Evolutionary conservation across 768 basidiomycete genomes (phyloP), one percentile per base, ranked within the genome.

Genomic region (Macrolepiota fuliginosa): DNA sequence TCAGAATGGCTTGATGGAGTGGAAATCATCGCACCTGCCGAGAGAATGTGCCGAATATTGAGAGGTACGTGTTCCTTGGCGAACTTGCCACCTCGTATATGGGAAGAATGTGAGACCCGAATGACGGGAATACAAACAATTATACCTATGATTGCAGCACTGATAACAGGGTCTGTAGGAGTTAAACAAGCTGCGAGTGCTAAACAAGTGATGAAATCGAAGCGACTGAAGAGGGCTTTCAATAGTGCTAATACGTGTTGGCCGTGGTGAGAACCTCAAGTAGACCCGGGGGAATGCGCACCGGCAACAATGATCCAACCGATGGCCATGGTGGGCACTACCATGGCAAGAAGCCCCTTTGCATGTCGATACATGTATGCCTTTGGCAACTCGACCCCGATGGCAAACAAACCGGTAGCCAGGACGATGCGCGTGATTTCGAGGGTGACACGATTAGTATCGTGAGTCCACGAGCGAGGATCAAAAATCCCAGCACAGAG

Each of bases 101-200:
- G 49, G 35, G 51, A 40, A 63, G 40, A 27, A 13, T 1, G 11
- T 15, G 45, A 13, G 46, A 40, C n/a, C 12, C 3, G 55, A 6
- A 45, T 45, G 22, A 32, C 22, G 27, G 13, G 3, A 19, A 19
- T 13, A 24, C 24, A 9, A 27, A 49, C 22, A 49, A 4, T 70
- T 81, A 35, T 55, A 84, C 89, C 87, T 2, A 89, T 89, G 69
- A 88, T 95, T 54, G 83, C 88, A 57, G 93, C 91, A 58, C 91
- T 93, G 54, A 96, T 88, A 66, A 96, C 91, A 0, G 96, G 96
- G 75, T 99, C 96, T 10, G 96, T 99, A 1, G 94, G 93, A 0
- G 94, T 96, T 27, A 96, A 79, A 64, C 92, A 94, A 1, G 96
- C 93, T 7, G 94, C 90, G 56, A 97, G 87, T 49, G 88, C 92